These are phyloP conservation scores for Cyberlindnera mrakii DNA, from an alignment of 805 yeast genomes.

Conservation along the genomic window DNA sequence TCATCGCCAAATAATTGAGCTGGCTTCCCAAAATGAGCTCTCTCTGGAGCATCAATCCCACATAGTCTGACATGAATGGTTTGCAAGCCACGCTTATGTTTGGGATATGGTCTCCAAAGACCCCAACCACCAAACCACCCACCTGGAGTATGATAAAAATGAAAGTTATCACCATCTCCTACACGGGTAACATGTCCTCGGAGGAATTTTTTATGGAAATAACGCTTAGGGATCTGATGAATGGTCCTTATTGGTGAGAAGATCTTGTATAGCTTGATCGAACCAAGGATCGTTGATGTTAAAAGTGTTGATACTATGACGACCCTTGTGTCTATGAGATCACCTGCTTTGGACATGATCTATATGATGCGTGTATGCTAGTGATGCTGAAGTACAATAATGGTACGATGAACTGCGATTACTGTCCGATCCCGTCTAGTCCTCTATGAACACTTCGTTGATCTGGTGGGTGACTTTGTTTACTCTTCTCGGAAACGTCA, in stretches of 20 bases:
- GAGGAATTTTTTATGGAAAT: conserved; percentile 39
- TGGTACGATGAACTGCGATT: too few species aligned
- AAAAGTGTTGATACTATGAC: conserved; percentile 26
- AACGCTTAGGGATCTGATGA: conserved; percentile 40
- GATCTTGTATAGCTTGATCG: conserved; percentile 38
- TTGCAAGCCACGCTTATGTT: conserved; percentile 39
- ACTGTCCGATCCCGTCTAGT: too few species aligned
- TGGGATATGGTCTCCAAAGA: conserved; percentile 71
- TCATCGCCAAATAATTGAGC: conserved; percentile 86
- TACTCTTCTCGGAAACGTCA: too few species aligned
- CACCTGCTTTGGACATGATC: not conserved
- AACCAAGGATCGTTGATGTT: conserved; percentile 35
- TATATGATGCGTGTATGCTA: not conserved
- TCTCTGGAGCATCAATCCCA: conserved; percentile 96
- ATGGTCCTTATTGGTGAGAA: conserved; percentile 47
- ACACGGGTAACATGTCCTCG: conserved; percentile 81
- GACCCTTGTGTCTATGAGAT: conserved; percentile 17
- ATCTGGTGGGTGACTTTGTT: too few species aligned
- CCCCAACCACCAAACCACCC: conserved; percentile 90
- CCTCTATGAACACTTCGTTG: too few species aligned
- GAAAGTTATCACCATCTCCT: conserved; percentile 94
- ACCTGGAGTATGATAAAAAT: conserved; percentile 90
- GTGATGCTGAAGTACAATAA: not conserved
- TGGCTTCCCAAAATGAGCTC: conserved; percentile 90
- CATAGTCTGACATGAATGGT: conserved; percentile 80